phyloP scores from a whole-genome alignment of 257 asterid genomes.

The Knoxia roxburghii region DNA sequence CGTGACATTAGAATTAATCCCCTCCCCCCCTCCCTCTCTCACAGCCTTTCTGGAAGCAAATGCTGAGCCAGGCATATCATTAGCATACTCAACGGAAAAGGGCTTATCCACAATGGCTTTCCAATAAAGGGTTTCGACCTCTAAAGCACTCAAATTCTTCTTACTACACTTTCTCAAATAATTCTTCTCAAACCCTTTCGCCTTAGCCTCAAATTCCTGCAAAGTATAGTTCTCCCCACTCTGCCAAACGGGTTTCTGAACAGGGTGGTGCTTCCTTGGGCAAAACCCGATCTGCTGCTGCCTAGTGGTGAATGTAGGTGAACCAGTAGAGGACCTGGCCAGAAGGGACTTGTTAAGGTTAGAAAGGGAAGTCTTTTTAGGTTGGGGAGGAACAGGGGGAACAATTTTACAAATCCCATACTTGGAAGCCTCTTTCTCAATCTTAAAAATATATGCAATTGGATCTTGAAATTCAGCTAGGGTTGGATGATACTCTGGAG shows the following conservation, averaged over 20 bases:
- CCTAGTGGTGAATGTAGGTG: constrained; percentile 82
- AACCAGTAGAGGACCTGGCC: constrained; percentile 51
- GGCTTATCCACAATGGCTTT: constrained; percentile 94
- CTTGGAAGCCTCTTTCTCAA: constrained; percentile 89
- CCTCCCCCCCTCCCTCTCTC: constrained; percentile 34
- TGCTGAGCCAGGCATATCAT: constrained; percentile 99
- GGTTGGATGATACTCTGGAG: constrained; percentile 94
- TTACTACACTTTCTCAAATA: constrained; percentile 54
- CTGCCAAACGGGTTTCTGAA: constrained; percentile 96
- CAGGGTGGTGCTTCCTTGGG: constrained; percentile 88
- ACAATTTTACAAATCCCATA: constrained; percentile 94
- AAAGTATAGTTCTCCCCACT: constrained; percentile 83
- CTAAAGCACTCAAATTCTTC: constrained; percentile 52
- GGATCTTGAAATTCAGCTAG: constrained; percentile 96
- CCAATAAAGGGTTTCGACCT: constrained; percentile 84
- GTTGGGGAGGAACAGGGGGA: constrained; percentile 74
- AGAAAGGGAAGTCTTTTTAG: constrained; percentile 53
- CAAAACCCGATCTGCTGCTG: constrained; percentile 99
- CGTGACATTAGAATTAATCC: constrained; percentile 18
- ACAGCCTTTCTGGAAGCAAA: constrained; percentile 44
- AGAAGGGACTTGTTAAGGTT: constrained; percentile 73
- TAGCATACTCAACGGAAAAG: constrained; percentile 88
- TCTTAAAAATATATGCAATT: constrained; percentile 92
- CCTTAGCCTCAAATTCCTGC: constrained; percentile 69
- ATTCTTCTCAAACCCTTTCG: constrained; percentile 71